phyloP scores from a whole-genome alignment of 2,329 filamentous ascomycete species.

The Sporothrix mexicana region DNA sequence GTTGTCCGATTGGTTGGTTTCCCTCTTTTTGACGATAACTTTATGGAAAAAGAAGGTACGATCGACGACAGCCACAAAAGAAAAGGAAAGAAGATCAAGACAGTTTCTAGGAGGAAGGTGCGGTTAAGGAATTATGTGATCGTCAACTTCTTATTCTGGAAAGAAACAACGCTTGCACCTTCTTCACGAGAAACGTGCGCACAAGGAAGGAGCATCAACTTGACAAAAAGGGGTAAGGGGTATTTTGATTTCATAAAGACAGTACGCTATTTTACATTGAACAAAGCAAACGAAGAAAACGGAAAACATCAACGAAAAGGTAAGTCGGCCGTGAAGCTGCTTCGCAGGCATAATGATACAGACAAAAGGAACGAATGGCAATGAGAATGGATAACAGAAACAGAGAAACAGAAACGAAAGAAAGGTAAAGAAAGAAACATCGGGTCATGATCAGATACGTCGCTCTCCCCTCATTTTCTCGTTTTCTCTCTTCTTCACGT shows the following conservation, averaged over 20 bases:
- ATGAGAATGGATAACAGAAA: slow-evolving; percentile 8
- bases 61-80: background rate
- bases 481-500: slow-evolving; percentile 17
- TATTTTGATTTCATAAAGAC: background rate
- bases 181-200: background rate
- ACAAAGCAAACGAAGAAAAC: background rate
- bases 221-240: slow-evolving; percentile 4
- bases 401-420: slow-evolving; percentile 1
- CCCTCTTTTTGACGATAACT: background rate
- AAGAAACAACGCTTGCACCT: background rate
- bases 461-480: background rate
- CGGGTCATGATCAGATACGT: background rate
- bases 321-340: slow-evolving; percentile 17
- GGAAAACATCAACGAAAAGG: background rate
- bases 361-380: slow-evolving; percentile 22
- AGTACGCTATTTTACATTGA: background rate
- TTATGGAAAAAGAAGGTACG: slow-evolving; percentile 1
- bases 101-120: background rate
- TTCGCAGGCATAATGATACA: background rate
- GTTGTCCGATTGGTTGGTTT: slow-evolving; percentile 19
- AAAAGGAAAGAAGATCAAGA: background rate
- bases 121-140: background rate
- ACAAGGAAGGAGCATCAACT: background rate
- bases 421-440: background rate
- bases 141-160: background rate